Evolutionary conservation across 75 land plant genomes (phyloP), one percentile per base, ranked within the genome.

Genomic region (Pseudotsuga menziesii): DNA sequence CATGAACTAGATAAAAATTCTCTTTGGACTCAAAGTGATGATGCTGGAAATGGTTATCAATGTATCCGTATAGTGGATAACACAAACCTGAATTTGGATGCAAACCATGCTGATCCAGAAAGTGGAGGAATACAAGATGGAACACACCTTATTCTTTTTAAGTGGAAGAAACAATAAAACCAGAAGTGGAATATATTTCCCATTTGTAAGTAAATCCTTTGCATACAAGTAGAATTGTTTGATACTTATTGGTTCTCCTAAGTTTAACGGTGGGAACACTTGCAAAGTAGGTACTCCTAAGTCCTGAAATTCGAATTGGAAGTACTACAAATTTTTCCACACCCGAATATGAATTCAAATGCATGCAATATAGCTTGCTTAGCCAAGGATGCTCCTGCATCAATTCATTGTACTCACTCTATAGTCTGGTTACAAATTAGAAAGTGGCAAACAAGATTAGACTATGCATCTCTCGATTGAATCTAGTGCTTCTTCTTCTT

Each of bases 91-190:
- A 84, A 84, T 59, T 44, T 84, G 71, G 85, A 84, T 77, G 85
- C 83, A 25, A 58, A 83, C 23, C 84, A 74, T 14, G 85, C 79
- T 9, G 85, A 84, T 39, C 63, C 58, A 54, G 84, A 81, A 72
- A 76, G 78, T 4, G 85, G 85, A 16, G 85, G 85, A 7, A 79
- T 84, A 54, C 71, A 63, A 58, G 78, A 81, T 36, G 85, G 85
- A 16, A 71, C 84, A 16, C 63, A 78, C 71, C 75, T 77, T 11
- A 84, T 84, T 64, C 73, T 82, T 25, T 79, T 79, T 48, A 61
- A 77, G 48, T 84, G 85, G 85, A 84, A 84, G 72, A 84, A 84
- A 59, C 84, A 84, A n/a, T 84, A 84, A 26, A 84, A 84, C 71
- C 85, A 84, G 27, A 77, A 83, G 62, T 84, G 85, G 85, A 84